phyloP scores from a whole-genome alignment of 768 basidiomycete genomes.

The Mycena crocata region DNA sequence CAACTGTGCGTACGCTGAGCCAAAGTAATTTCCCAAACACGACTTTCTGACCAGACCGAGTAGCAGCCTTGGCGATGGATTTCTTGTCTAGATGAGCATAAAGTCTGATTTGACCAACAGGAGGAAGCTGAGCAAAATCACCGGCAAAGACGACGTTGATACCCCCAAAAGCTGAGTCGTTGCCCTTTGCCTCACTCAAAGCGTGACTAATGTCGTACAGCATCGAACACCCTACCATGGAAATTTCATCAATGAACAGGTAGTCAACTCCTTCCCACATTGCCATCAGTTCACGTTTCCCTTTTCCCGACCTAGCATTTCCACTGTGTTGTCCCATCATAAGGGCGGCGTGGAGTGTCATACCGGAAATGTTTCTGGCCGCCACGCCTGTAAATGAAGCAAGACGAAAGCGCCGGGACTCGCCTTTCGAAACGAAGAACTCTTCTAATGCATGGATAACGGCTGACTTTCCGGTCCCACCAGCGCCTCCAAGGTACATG shows the following conservation, averaged over 20 bases:
- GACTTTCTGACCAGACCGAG: background rate
- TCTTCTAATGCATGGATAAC: slow-evolving; percentile 38
- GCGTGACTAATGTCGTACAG: slow-evolving; percentile 49
- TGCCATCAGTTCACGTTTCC: slow-evolving; percentile 29
- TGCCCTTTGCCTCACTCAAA: slow-evolving; percentile 46
- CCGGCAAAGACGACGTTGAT: slow-evolving; percentile 56
- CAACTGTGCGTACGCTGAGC: slow-evolving; percentile 26
- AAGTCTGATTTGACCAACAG: slow-evolving; percentile 40
- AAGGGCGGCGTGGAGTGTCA: slow-evolving; percentile 52
- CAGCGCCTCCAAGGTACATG: slow-evolving; percentile 43
- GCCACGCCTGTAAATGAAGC: slow-evolving; percentile 53
- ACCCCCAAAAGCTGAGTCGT: slow-evolving; percentile 46
- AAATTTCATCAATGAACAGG: slow-evolving; percentile 53
- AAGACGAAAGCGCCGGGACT: slow-evolving; percentile 42
- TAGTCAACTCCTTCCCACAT: slow-evolving; percentile 55
- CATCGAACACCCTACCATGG: slow-evolving; percentile 50
- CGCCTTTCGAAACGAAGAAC: slow-evolving; percentile 24
- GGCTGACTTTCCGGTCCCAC: slow-evolving; percentile 44
- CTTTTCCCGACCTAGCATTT: background rate
- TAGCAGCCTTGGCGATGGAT: background rate
- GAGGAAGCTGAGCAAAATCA: slow-evolving; percentile 56
- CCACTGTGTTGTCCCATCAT: slow-evolving; percentile 21
- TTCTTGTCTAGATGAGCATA: background rate
- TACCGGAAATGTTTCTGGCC: slow-evolving; percentile 51
- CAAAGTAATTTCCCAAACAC: slow-evolving; percentile 24